Percentiles rank a stretch among this genome's conserved stretches.
Evolutionary conservation across 768 basidiomycete genomes (phyloP).

Genomic region (Mycena galericulata): DNA sequence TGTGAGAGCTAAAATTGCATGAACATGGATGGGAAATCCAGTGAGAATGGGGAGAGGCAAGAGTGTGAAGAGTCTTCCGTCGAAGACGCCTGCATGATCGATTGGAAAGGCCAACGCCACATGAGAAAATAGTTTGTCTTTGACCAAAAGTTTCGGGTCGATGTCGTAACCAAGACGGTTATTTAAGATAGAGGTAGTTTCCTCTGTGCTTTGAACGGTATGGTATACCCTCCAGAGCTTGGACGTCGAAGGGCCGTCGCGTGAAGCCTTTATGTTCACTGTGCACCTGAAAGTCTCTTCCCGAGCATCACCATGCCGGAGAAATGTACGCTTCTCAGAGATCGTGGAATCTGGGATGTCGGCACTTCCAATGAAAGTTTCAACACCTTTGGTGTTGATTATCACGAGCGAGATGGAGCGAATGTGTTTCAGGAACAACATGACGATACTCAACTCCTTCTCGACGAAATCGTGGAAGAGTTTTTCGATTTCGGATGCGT

Average conservation of each 20-base stretch:
- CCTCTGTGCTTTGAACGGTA: constrained; percentile 19
- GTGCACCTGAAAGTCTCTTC: constrained; percentile 27
- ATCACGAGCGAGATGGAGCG: constrained; percentile 39
- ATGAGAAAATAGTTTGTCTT: constrained; percentile 45
- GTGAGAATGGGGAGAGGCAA: constrained; percentile 47
- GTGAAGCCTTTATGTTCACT: constrained; percentile 9
- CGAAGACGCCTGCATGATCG: not conserved
- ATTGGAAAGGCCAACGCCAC: constrained; percentile 41
- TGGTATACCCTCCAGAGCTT: constrained; percentile 37
- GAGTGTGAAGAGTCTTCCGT: constrained; percentile 46
- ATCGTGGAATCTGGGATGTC: constrained; percentile 29
- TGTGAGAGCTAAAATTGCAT: constrained; percentile 47
- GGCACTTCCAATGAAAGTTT: constrained; percentile 29
- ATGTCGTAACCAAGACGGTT: constrained; percentile 31
- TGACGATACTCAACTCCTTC: constrained; percentile 37
- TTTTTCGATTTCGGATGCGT: constrained; percentile 25
- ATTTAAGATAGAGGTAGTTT: constrained; percentile 25
- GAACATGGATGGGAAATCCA: constrained; percentile 44
- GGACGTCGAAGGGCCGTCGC: not conserved
- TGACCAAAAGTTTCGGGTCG: constrained; percentile 24
- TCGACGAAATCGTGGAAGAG: constrained; percentile 42
- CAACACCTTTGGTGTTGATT: constrained; percentile 32
- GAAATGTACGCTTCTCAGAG: constrained; percentile 26
- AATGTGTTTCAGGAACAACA: constrained; percentile 45
- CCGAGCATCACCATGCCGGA: constrained; percentile 15